Conservation (phyloP, 2,329 filamentous ascomycete genomes). For the Mycosphaerella sp. region DNA sequence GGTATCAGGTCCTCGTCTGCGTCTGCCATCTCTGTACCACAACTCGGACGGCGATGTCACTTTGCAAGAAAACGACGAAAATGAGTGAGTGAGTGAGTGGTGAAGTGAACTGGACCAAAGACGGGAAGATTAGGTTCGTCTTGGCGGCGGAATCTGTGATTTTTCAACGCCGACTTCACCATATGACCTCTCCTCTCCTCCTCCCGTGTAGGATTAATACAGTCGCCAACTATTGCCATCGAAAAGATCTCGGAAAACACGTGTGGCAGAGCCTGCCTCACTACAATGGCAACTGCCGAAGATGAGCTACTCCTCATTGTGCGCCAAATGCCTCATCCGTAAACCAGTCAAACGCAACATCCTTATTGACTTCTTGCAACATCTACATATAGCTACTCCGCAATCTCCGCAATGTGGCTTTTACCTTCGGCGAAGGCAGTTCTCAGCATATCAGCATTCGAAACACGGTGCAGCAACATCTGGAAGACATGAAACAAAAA, state of each 20-base stretch:
- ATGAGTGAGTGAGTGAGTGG: not conserved
- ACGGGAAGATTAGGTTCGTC: not conserved
- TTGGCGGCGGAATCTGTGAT: not conserved
- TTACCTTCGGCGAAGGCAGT: conserved; percentile 34
- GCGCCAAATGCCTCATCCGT: not conserved
- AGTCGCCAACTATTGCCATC: not conserved
- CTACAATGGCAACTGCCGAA: conserved; percentile 17
- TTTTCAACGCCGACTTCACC: not conserved
- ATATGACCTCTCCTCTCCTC: not conserved
- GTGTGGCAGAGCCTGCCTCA: not conserved
- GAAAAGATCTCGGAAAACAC: not conserved
- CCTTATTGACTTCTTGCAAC: not conserved
- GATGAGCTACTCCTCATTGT: conserved; percentile 28
- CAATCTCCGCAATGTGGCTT: conserved; percentile 34
- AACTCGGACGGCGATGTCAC: not conserved
- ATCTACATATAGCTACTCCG: conserved; percentile 32
- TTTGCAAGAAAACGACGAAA: not conserved
- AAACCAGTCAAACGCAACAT: not conserved
- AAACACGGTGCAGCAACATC: conserved; percentile 30
- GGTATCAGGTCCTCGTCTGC: conserved; percentile 35
- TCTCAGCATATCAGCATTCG: conserved; percentile 30
- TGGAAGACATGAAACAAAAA: conserved; percentile 28
- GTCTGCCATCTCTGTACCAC: conserved; percentile 31
- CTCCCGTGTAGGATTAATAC: not conserved
- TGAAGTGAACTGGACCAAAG: not conserved